These are phyloP conservation scores for Metschnikowia chrysomelidarum DNA, from an alignment of 805 yeast species.

Conservation along the genomic window DNA sequence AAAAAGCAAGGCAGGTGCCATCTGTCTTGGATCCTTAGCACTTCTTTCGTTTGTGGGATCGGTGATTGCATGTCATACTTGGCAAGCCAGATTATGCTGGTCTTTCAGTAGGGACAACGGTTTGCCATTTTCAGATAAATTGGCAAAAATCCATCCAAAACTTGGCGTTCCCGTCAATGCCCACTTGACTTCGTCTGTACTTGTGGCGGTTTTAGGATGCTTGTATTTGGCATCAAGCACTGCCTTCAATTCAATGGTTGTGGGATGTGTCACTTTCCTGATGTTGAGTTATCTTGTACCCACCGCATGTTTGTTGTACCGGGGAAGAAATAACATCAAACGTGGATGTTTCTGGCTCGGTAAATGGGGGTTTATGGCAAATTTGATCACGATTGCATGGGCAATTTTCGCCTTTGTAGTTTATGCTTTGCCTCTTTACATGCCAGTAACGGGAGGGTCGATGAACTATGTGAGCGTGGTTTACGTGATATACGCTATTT, in stretches of 20 bases:
- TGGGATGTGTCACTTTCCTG: conserved; percentile 39
- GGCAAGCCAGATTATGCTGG: conserved; percentile 46
- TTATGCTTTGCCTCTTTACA: conserved; percentile 37
- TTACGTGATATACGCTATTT: conserved; percentile 30
- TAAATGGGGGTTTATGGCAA: conserved; percentile 33
- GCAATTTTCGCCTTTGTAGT: conserved; percentile 36
- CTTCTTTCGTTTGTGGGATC: conserved; percentile 37
- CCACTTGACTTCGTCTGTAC: conserved; percentile 33
- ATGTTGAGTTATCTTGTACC: conserved; percentile 39
- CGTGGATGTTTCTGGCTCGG: conserved; percentile 45
- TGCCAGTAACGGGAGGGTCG: conserved; percentile 27
- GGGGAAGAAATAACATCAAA: conserved; percentile 37
- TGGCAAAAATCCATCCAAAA: conserved; percentile 35
- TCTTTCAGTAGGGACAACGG: conserved; percentile 44
- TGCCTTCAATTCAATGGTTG: conserved; percentile 41
- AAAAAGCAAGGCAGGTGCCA: conserved; percentile 33
- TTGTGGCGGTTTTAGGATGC: conserved; percentile 38
- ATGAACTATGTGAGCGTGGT: conserved; percentile 31
- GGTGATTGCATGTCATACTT: conserved; percentile 40
- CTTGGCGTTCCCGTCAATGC: conserved; percentile 41
- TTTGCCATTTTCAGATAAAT: conserved; percentile 39
- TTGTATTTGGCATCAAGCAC: conserved; percentile 36
- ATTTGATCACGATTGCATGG: conserved; percentile 34
- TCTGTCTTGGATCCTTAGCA: conserved; percentile 34
- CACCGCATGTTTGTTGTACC: conserved; percentile 30